phyloP scores from a whole-genome alignment of 768 basidiomycete species.

The Sutorius australiensis region DNA sequence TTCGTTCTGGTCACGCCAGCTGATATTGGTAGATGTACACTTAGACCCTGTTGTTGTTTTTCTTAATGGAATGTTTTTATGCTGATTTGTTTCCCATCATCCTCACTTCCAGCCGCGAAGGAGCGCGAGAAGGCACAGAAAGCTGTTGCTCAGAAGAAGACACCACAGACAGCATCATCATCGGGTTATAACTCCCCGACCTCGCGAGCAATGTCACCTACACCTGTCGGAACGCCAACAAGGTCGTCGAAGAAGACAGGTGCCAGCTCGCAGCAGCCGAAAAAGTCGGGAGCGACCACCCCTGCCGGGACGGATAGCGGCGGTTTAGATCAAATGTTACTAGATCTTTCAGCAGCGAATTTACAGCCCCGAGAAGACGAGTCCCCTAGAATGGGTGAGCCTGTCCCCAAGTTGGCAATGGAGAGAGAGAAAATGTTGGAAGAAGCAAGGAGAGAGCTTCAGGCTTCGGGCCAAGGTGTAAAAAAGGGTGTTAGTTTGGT shows the following conservation, averaged over 20 bases:
- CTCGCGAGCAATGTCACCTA: slow-evolving; percentile 43
- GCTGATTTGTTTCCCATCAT: slow-evolving; percentile 35
- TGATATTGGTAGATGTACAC: slow-evolving; percentile 29
- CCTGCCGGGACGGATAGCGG: slow-evolving; percentile 33
- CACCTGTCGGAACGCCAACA: slow-evolving; percentile 37
- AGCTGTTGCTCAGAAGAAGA: slow-evolving; percentile 42
- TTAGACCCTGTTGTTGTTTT: slow-evolving; percentile 27
- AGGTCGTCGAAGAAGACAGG: slow-evolving; percentile 42
- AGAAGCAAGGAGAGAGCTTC: slow-evolving; percentile 60
- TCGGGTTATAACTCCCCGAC: slow-evolving; percentile 39
- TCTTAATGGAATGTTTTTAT: slow-evolving; percentile 36
- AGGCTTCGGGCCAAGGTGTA: slow-evolving; percentile 42
- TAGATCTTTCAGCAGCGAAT: slow-evolving; percentile 77
- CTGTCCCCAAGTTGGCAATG: slow-evolving; percentile 60
- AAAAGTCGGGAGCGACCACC: slow-evolving; percentile 41
- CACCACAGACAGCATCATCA: slow-evolving; percentile 28
- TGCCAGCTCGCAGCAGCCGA: slow-evolving; percentile 27
- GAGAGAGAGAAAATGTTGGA: slow-evolving; percentile 81
- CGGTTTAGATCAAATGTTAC: slow-evolving; percentile 49
- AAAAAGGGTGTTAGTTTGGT: slow-evolving; percentile 82
- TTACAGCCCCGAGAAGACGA: slow-evolving; percentile 48
- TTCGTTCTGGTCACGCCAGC: slow-evolving; percentile 13
- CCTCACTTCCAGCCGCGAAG: slow-evolving; percentile 57
- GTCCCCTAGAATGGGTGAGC: slow-evolving; percentile 37
- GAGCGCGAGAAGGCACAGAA: slow-evolving; percentile 77